Conservation (phyloP, 2,329 filamentous ascomycete species). For the Trichoderma sp. region DNA sequence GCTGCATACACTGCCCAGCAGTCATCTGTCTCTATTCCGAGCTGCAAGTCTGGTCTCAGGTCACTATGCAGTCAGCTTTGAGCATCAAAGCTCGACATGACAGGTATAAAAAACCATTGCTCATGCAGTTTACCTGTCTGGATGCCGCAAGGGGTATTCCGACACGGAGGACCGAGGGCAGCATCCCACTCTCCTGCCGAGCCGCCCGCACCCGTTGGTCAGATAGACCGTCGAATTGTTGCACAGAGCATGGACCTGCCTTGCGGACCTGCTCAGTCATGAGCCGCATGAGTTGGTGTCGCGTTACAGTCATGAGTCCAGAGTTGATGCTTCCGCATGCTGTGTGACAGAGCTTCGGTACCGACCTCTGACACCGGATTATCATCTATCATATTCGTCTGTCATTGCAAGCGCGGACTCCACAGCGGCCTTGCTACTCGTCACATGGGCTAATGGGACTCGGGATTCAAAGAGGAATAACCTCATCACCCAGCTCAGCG, state of each 20-base stretch:
- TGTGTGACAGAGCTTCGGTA: background rate
- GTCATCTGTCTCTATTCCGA: background rate
- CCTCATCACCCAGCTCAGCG: constrained; percentile 12
- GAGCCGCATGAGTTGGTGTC: background rate
- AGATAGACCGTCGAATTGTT: background rate
- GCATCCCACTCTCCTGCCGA: constrained; percentile 1
- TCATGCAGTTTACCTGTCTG: background rate
- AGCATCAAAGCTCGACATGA: background rate
- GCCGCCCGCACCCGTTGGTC: background rate
- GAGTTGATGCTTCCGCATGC: background rate
- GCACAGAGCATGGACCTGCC: background rate
- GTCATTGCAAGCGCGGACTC: constrained; percentile 7
- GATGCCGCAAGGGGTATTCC: background rate
- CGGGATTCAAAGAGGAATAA: constrained; percentile 21
- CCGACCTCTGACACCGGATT: background rate
- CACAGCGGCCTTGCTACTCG: constrained; percentile 10
- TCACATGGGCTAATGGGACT: constrained; percentile 14
- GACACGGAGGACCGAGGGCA: constrained; percentile 1
- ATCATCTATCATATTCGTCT: constrained; percentile 16
- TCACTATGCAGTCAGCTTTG: constrained; percentile 5
- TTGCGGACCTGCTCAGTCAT: background rate
- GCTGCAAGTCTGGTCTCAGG: background rate
- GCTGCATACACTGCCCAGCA: background rate
- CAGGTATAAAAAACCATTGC: background rate
- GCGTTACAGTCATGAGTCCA: background rate